phyloP scores from a whole-genome alignment of 768 basidiomycete species.

The Leccinum sublutescens region DNA sequence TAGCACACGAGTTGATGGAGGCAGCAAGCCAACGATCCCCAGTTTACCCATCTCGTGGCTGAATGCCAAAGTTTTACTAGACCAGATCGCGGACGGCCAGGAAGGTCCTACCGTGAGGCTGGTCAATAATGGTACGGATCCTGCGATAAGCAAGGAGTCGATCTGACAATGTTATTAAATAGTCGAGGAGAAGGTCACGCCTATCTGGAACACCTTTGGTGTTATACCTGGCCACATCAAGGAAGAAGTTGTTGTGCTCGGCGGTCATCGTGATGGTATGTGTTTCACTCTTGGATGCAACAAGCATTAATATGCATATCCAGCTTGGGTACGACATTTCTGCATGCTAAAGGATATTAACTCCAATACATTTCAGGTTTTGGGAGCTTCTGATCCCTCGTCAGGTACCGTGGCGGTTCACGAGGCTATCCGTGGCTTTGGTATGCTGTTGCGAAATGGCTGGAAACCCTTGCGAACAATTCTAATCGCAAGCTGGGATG shows the following conservation, averaged over 20 bases:
- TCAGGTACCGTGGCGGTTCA: conserved; percentile 56
- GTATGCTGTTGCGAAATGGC: conserved; percentile 48
- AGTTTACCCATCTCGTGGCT: conserved; percentile 90
- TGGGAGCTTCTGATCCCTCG: conserved; percentile 56
- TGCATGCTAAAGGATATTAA: background rate
- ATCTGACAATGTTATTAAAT: background rate
- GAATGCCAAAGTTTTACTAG: conserved; percentile 71
- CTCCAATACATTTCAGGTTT: conserved; percentile 25
- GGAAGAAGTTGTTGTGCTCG: conserved; percentile 84
- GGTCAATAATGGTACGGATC: conserved; percentile 51
- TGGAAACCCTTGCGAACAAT: conserved; percentile 74
- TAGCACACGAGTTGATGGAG: conserved; percentile 57
- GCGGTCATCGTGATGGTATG: conserved; percentile 86
- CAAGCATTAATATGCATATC: conserved; percentile 8
- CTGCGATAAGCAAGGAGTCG: background rate
- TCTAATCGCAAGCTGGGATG: conserved; percentile 79
- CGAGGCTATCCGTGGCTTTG: conserved; percentile 58
- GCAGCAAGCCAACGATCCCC: conserved; percentile 72
- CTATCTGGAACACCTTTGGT: conserved; percentile 90
- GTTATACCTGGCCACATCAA: conserved; percentile 81
- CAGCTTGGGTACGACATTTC: conserved; percentile 22
- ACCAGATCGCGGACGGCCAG: conserved; percentile 39
- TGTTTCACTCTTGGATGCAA: conserved; percentile 1
- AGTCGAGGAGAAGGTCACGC: conserved; percentile 81
- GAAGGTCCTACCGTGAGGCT: conserved; percentile 43